These are phyloP conservation scores for Tilletia horrida DNA, from an alignment of 1,284 basidiomycete genomes.

Conservation along the genomic window DNA sequence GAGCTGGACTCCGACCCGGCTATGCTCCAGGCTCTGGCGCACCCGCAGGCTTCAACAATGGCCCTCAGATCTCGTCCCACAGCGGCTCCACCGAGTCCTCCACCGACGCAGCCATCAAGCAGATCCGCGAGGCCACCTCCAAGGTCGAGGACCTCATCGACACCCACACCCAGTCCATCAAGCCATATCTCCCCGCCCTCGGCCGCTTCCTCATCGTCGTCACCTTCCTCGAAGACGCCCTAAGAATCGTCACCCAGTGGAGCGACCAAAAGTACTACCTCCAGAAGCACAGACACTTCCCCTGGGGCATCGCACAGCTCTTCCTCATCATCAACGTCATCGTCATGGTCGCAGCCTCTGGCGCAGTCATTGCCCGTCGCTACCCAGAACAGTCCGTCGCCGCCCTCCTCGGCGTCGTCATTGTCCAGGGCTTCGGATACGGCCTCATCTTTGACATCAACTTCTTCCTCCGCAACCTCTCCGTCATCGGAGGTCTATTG, in stretches of 20 bases:
- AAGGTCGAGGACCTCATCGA: constrained; percentile 88
- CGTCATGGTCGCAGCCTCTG: constrained; percentile 83
- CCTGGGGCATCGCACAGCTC: constrained; percentile 86
- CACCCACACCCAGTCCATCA: constrained; percentile 85
- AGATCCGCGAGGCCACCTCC: constrained; percentile 69
- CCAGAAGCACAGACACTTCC: constrained; percentile 76
- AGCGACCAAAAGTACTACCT: constrained; percentile 76
- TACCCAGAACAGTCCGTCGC: constrained; percentile 84
- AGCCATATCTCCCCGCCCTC: constrained; percentile 88
- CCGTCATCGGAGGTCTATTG: constrained; percentile 83
- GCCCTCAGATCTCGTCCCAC: constrained; percentile 6
- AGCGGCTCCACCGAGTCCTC: constrained; percentile 24
- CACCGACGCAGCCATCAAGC: constrained; percentile 65
- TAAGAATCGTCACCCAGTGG: constrained; percentile 92
- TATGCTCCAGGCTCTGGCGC: neutral
- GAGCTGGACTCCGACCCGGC: constrained; percentile 5
- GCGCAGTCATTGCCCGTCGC: constrained; percentile 79
- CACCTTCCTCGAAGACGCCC: constrained; percentile 94
- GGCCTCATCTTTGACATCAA: constrained; percentile 95
- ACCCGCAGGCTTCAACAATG: neutral
- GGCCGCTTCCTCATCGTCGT: constrained; percentile 96
- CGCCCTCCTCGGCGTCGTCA: constrained; percentile 83
- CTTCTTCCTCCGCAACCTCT: constrained; percentile 96
- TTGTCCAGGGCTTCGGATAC: constrained; percentile 89
- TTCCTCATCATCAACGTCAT: constrained; percentile 90